Conservation (phyloP, 2,329 filamentous ascomycete genomes). For the Thermoascus crustaceus region DNA sequence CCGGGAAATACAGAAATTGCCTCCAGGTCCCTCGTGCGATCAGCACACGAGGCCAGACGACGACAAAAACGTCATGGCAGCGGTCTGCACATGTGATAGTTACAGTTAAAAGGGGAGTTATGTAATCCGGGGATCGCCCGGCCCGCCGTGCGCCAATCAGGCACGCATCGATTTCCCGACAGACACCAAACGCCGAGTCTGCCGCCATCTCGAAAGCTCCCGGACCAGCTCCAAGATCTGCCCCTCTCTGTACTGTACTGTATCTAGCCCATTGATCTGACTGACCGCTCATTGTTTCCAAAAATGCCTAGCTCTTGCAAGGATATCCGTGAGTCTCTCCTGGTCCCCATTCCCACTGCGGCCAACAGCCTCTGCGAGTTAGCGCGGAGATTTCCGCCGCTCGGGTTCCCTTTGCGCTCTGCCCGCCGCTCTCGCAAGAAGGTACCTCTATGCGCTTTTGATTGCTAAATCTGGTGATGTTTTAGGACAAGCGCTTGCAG, state of each 20-base stretch:
- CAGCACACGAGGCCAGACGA: not conserved
- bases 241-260: no score
- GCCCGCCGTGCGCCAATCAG: not conserved
- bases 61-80: not conserved
- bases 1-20: no score
- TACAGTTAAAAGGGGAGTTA: not conserved
- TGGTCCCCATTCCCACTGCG: slow-evolving; percentile 4
- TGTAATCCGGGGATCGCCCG: not conserved
- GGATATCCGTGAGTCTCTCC: slow-evolving; percentile 69
- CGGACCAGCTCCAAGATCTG: not conserved
- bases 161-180: not conserved
- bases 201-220: no score
- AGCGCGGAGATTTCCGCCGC: no score
- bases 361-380: no score
- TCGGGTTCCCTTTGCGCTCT: no score
- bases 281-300: no score
- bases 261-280: no score
- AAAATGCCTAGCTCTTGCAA: slow-evolving; percentile 92
- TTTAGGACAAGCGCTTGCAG: slow-evolving; percentile 77
- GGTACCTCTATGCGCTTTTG: no score
- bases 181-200: not conserved
- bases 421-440: no score
- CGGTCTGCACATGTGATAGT: not conserved
- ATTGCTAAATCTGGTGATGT: slow-evolving; percentile 10
- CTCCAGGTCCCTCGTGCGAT: no score